Base-by-base conservation (phyloP, 306 rosid species). In the Cyamopsis tetragonoloba region DNA sequence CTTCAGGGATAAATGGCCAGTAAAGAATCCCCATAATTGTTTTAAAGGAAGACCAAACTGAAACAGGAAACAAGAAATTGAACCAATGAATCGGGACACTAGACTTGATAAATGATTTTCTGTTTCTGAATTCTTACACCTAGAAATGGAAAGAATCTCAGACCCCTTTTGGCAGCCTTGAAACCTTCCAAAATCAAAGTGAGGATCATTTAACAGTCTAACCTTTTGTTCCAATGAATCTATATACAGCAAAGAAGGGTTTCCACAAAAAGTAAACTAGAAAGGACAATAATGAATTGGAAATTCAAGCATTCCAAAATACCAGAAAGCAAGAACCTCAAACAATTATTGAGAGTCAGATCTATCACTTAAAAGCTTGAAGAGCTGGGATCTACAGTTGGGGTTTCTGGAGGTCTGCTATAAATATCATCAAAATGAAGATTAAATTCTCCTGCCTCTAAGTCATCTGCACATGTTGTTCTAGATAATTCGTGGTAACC, bases 401-500 rank as follows among this genome's bases (percentile, higher is more conserved):
- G 87, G 44, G 65, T 78, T 68, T 83, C 81, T 5, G 95, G 89
- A 62, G 84, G 83, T 65, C 62, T 64, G 76, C 80, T 77, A 67
- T 89, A 90, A 32, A 90, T 79, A 73, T 90, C 95, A 77, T 72
- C 99, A 46, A 93, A 90, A 82, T 79, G 90, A 80, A 86, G 90
- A 79, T 80, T 76, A 6, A 75, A 31, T 11, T 86, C 84, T 17
- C 88, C 88, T 4, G 68, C 71, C 64, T 93, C 95, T 34, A 84
- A 66, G 82, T 83, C 95, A 43, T 83, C 96, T 55, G 58, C 2
- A 34, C 48, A 15, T 7, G 74, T 54, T 2, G 90, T 76, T 55
- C 69, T 84, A 13, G 95, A 85, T 68, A 85, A 22, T 49, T 62
- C 72, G 17, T 71, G 72, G 31, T 54, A 13, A 70, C 73, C 71